phyloP scores from a whole-genome alignment of 2,329 filamentous ascomycete genomes.

The Diaporthe citriasiana region DNA sequence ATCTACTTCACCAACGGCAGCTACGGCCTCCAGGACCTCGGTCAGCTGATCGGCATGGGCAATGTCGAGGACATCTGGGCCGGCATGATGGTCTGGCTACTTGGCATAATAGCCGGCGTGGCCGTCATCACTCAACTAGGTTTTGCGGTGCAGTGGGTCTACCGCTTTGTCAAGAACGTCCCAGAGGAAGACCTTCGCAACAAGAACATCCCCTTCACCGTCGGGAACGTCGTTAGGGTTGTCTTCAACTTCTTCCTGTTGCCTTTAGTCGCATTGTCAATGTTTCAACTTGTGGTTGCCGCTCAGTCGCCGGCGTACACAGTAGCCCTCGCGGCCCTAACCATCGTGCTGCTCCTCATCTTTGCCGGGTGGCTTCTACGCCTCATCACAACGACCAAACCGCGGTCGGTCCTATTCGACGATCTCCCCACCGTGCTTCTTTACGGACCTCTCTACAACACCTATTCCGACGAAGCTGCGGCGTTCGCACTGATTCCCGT shows the following conservation, averaged over 20 bases:
- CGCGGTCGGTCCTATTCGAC: slow-evolving; percentile 91
- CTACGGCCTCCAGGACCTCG: slow-evolving; percentile 84
- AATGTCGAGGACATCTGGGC: slow-evolving; percentile 88
- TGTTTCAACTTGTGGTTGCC: slow-evolving; percentile 91
- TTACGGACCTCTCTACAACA: slow-evolving; percentile 97
- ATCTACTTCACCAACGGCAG: slow-evolving; percentile 85
- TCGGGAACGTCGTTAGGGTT: slow-evolving; percentile 85
- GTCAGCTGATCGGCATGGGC: slow-evolving; percentile 86
- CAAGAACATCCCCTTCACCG: slow-evolving; percentile 91
- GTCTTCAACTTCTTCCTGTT: slow-evolving; percentile 94
- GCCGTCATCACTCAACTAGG: slow-evolving; percentile 80
- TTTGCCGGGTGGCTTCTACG: slow-evolving; percentile 85
- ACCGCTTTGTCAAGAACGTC: slow-evolving; percentile 77
- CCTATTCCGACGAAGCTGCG: slow-evolving; percentile 93
- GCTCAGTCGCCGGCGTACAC: slow-evolving; percentile 76
- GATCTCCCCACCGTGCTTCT: slow-evolving; percentile 89
- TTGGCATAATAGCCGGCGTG: slow-evolving; percentile 79
- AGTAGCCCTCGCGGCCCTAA: slow-evolving; percentile 80
- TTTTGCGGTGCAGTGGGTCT: slow-evolving; percentile 83
- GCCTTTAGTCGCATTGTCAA: slow-evolving; percentile 86
- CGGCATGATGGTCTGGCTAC: slow-evolving; percentile 91
- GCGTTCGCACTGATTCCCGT: slow-evolving; percentile 91
- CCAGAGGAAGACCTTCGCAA: slow-evolving; percentile 88
- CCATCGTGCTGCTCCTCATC: slow-evolving; percentile 79
- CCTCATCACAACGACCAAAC: slow-evolving; percentile 84